Base-by-base conservation (phyloP, 2,329 filamentous ascomycete genomes). In the Colletotrichum somersetense region DNA sequence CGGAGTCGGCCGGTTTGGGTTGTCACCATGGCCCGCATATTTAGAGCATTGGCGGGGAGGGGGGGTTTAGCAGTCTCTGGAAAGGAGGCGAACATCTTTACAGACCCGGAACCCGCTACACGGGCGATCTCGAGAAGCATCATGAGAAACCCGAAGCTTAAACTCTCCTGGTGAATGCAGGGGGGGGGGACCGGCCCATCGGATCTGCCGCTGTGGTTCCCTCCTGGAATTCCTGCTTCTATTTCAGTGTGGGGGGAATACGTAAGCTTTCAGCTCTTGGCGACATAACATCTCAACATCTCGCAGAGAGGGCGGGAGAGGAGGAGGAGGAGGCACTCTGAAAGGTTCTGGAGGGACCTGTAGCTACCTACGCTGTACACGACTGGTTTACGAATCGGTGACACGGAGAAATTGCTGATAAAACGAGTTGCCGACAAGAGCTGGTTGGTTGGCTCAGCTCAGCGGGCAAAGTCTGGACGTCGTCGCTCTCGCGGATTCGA, bases 261-360 rank as follows among this genome's bases (percentile, higher is more conserved):
- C 61, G 48, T 55, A 48, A 63, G 35, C 23, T 11, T 42, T 14
- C 61, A 63, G 61, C 48, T 55, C 48, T 63, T 63, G 61, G 61
- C 61, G 61, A 10, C 3, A 18, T 11, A 14, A 46, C 14, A 30
- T 30, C 6, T 59, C 16, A n/a, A 46, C 14, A 20, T 30, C 11
- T 59, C 16, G 38, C 46, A 50, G 46, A 59, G 38, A 20, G 42
- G 20, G 44, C n/a, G 30, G 42, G 38, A 33, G 33, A 35, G 18
- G 30, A 18, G 10, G 33, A 20, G 8, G 42, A 44, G 6, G 16
- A 20, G 42, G 42, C 53, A 56, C 33, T 38, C 33, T 38, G 53
- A 46, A 46, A 38, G 53, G 23, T 30, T 30, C 14, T 8, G 23
- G 14, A 16, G 48, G 48, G 12, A 8, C 18, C 44, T 46, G 44